Percentiles rank a stretch among this genome's conserved stretches.
These are phyloP conservation scores for Sporobolomyces phaffii DNA, from an alignment of 768 basidiomycete genomes.

Conservation along the genomic window DNA sequence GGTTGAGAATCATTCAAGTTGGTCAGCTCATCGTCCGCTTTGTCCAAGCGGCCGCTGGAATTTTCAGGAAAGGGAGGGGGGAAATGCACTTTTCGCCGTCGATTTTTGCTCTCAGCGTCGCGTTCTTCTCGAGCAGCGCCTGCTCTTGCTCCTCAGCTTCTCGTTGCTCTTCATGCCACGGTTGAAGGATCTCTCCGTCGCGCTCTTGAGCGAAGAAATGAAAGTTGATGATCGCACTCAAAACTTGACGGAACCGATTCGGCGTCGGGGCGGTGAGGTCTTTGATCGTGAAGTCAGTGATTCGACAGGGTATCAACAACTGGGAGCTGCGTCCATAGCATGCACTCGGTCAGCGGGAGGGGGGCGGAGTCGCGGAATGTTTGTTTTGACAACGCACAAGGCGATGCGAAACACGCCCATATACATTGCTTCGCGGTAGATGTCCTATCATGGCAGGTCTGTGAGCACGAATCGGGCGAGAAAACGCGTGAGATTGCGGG, in stretches of 20 bases:
- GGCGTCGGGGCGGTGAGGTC: slow-evolving; percentile 39
- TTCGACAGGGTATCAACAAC: slow-evolving; percentile 29
- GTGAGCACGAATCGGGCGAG: too few relatives aligned
- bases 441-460: slow-evolving; percentile 17
- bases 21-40: too few relatives aligned
- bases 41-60: too few relatives aligned
- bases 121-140: slow-evolving; percentile 14
- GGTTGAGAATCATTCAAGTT: background rate
- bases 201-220: slow-evolving; percentile 41
- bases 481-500: background rate
- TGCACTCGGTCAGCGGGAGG: background rate
- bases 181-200: slow-evolving; percentile 14
- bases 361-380: too few relatives aligned
- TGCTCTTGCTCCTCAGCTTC: slow-evolving; percentile 31
- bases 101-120: slow-evolving; percentile 11
- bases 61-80: background rate
- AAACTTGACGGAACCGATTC: slow-evolving; percentile 24
- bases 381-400: slow-evolving; percentile 21
- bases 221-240: slow-evolving; percentile 42
- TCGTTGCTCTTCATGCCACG: slow-evolving; percentile 13
- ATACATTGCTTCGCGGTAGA: slow-evolving; percentile 39
- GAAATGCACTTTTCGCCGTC: slow-evolving; percentile 19
- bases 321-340: slow-evolving; percentile 38
- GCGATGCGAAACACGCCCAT: slow-evolving; percentile 36
- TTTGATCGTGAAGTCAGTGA: slow-evolving; percentile 39